Evolutionary conservation across 768 basidiomycete genomes (phyloP), one percentile per base, ranked within the genome.

Genomic region (Lactifluus subvellereus): DNA sequence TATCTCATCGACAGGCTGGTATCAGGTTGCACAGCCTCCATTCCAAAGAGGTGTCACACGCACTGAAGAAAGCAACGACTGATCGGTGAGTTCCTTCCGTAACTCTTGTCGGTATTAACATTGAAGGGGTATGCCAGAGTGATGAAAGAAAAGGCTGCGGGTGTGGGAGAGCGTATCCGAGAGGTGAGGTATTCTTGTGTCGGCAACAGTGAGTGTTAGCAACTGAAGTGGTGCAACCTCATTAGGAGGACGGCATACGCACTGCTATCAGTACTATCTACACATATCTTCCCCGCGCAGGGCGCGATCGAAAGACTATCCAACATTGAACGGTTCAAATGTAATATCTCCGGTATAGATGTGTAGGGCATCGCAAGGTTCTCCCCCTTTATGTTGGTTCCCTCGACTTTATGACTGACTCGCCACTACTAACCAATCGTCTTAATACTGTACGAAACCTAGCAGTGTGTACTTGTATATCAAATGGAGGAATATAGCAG

Each of bases 121-220:
- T 13, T 54, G 20, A 58, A 22, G n/a, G 57, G n/a, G 40, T 52
- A 3, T 55, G 33, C 38, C 65, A 82, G 79, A 10, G 71, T 78
- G 49, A 86, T 87, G 82, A 83, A 79, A 60, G 83, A 85, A 71
- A 85, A 80, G 62, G 85, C 86, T 6, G 76, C 77, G 6, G 70
- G 74, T 54, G 72, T 80, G 16, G 80, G 80, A 16, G 75, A 78
- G 65, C 74, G 72, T 66, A 79, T 81, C 42, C 71, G 79, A 30
- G 52, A 70, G 38, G 79, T 77, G 47, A 61, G 75, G 66, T 8
- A 13, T 43, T 30, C 18, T 4, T 32, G 2, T 52, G 35, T 49
- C 30, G 8, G 14, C 40, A 54, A 10, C 43, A 3, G 27, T 32
- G 50, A 37, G 38, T 43, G 33, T 33, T 37, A 37, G 2, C 10